Percentiles rank a stretch among this genome's conserved stretches.
Evolutionary conservation across 2,329 filamentous ascomycete genomes (phyloP).

Genomic region (Botrytis fragariae): DNA sequence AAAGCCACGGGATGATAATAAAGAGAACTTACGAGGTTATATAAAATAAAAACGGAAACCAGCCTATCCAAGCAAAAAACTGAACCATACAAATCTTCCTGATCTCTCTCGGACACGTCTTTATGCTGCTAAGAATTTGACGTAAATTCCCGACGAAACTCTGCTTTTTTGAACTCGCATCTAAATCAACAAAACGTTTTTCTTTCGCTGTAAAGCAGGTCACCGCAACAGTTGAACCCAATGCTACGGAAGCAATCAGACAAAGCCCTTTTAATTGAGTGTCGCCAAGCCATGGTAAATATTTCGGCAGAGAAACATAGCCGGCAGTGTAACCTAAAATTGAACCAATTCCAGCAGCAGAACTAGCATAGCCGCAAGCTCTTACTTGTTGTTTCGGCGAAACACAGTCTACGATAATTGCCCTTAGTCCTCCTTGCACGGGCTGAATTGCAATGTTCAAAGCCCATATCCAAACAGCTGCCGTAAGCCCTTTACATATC

Average conservation of each 20-base stretch:
- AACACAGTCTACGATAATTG: conserved; percentile 39
- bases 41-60: conserved; percentile 42
- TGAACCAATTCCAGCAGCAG: conserved; percentile 36
- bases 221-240: conserved; percentile 22
- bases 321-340: conserved; percentile 37
- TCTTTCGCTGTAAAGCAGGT: conserved; percentile 21
- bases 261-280: conserved; percentile 33
- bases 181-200: conserved; percentile 14
- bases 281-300: conserved; percentile 23
- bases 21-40: conserved; percentile 32
- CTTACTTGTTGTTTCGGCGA: conserved; percentile 36
- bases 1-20: not conserved
- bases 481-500: conserved; percentile 17
- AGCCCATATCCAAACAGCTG: conserved; percentile 32
- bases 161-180: conserved; percentile 1
- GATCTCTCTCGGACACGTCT: conserved; percentile 19
- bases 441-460: conserved; percentile 39
- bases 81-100: conserved; percentile 32
- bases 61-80: conserved; percentile 39
- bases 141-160: not conserved
- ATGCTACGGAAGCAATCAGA: conserved; percentile 26
- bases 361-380: conserved; percentile 37
- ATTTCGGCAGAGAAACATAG: conserved; percentile 26
- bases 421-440: conserved; percentile 38
- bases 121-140: conserved; percentile 13